These are phyloP conservation scores for Wickerhamomyces bisporus DNA, from an alignment of 805 yeast genomes.

Conservation along the genomic window DNA sequence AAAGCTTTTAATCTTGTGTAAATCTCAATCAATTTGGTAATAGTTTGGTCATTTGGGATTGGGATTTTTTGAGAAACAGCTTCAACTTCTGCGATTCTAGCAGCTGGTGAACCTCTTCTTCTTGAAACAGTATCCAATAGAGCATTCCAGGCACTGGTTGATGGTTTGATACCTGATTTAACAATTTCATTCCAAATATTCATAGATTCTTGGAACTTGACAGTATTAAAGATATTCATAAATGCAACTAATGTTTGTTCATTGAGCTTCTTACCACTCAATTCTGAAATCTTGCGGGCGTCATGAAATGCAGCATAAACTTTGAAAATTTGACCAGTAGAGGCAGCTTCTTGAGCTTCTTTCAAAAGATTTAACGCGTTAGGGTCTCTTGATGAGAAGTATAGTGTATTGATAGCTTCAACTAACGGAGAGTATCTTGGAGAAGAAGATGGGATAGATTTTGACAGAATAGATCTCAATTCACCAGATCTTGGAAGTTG, in stretches of 20 bases:
- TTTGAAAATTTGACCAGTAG: conserved; percentile 8
- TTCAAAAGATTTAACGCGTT: conserved; percentile 15
- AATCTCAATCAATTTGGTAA: conserved; percentile 42
- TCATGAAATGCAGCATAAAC: conserved; percentile 15
- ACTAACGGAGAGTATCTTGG: conserved; percentile 8
- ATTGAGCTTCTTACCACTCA: conserved; percentile 29
- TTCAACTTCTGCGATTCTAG: conserved; percentile 33
- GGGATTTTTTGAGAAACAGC: conserved; percentile 30
- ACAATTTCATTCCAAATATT: conserved; percentile 48
- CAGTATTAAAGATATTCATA: conserved; percentile 41
- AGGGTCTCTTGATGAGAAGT: conserved; percentile 15
- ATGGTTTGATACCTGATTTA: conserved; percentile 34
- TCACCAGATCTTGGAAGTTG: conserved; percentile 4
- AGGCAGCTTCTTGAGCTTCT: conserved; percentile 15
- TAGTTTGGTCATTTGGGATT: conserved; percentile 43
- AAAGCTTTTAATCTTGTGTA: conserved; percentile 40
- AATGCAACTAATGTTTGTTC: conserved; percentile 37
- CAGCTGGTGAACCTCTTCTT: conserved; percentile 19
- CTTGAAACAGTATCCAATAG: conserved; percentile 43
- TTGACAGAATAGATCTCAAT: neutral
- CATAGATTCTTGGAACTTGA: conserved; percentile 33
- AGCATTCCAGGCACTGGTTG: conserved; percentile 52
- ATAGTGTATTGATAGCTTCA: conserved; percentile 6
- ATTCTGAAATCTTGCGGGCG: conserved; percentile 19
- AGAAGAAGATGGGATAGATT: conserved; percentile 2